Base-by-base conservation (phyloP, 495 filamentous ascomycete species). In the Penicillium bialowiezense region DNA sequence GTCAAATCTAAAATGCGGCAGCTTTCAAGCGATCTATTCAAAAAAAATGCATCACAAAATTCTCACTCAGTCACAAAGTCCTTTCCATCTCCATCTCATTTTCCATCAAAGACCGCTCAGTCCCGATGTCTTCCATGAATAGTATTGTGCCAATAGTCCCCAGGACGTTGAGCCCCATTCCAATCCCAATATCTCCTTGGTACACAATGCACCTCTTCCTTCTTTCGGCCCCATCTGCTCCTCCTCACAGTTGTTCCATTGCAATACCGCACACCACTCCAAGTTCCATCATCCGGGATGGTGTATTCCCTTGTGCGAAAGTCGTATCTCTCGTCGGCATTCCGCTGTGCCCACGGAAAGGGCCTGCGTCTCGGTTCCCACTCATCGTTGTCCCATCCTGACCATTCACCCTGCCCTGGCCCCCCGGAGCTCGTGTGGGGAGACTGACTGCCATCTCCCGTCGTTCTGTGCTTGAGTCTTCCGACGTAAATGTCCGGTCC, bases 401-500 rank as follows among this genome's bases (percentile, higher is more conserved):
- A 49, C 62, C 64, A 67, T 59, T 51, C 15, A 40, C 59, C 41
- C 29, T 41, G 7, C 34, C 19, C 34, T 9, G 32, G 28, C 6
- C 7, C n/a, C 13, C 29, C n/a, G n/a, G n/a, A n/a, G n/a, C n/a
- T n/a, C n/a, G n/a, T n/a, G n/a, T n/a, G n/a, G n/a, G n/a, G n/a
- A n/a, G n/a, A n/a, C n/a, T n/a, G n/a, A n/a, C n/a, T n/a, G n/a
- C n/a, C n/a, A 26, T 3, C 8, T 26, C 8, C 23, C 8, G 23
- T 26, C 4, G 23, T 8, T 3, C 23, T 8, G 23, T 50, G 35
- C 9, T 40, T 17, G 29, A 61, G 58, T n/a, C 35, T 38, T 17
- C 62, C 67, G 19, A 76, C 51, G 34, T 65, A 75, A 1, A 77
- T 71, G 51, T 76, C 73, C 2, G 74, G 73, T 5, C 73, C 74